phyloP scores from a whole-genome alignment of 495 filamentous ascomycete species.

The Neohortaea acidophila region DNA sequence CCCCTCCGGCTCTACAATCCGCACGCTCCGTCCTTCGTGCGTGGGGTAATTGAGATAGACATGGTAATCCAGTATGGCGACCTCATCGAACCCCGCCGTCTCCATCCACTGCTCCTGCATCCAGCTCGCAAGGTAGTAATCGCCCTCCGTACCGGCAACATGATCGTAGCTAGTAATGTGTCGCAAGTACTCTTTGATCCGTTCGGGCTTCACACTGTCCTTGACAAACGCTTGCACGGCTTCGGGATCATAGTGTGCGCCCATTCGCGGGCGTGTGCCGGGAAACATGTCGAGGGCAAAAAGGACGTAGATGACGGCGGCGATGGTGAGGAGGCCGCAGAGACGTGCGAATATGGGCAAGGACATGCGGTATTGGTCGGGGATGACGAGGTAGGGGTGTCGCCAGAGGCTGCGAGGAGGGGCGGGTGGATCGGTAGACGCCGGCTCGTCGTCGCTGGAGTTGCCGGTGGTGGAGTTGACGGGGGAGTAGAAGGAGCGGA shows the following conservation, averaged over 20 bases:
- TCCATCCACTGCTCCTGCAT: constrained; percentile 53
- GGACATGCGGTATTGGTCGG: constrained; percentile 24
- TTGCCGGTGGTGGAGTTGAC: constrained; percentile 23
- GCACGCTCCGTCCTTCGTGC: constrained; percentile 57
- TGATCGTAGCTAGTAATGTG: constrained; percentile 69
- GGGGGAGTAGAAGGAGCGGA: constrained; percentile 31
- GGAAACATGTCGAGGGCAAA: constrained; percentile 71
- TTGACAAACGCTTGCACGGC: constrained; percentile 55
- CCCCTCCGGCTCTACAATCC: constrained; percentile 59
- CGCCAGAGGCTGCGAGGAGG: constrained; percentile 1
- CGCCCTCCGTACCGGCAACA: constrained; percentile 80
- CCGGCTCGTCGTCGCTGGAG: not conserved
- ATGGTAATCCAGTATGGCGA: constrained; percentile 54
- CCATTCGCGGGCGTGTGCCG: constrained; percentile 17
- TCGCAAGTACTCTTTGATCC: constrained; percentile 53
- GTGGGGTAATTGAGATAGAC: constrained; percentile 91
- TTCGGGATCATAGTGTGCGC: constrained; percentile 46
- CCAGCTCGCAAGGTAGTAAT: constrained; percentile 66
- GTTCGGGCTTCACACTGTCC: constrained; percentile 44
- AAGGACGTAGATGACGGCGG: constrained; percentile 63
- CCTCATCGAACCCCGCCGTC: constrained; percentile 52
- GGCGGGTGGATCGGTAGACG: not conserved
- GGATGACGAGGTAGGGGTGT: constrained; percentile 7
- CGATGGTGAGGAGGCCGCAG: constrained; percentile 56
- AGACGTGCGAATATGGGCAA: constrained; percentile 40